A percentile compares a stretch with the other conserved stretches of the same genome.
phyloP scores from a whole-genome alignment of 768 basidiomycete species.

The Arthromyces matolae region DNA sequence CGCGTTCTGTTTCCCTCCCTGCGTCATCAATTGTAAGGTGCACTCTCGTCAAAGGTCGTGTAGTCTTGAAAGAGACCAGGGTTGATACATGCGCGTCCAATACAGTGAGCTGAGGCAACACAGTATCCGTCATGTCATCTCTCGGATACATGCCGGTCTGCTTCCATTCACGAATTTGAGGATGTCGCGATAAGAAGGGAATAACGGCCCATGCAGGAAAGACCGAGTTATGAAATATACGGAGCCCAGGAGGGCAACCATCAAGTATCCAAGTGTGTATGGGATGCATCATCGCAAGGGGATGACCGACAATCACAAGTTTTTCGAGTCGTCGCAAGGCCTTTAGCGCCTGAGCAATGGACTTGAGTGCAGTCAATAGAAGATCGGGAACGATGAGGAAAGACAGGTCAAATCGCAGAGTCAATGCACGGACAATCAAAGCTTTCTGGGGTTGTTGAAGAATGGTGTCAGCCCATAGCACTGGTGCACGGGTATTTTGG shows the following conservation, averaged over 20 bases:
- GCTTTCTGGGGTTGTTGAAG: constrained; percentile 12
- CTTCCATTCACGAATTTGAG: constrained; percentile 15
- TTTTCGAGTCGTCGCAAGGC: constrained; percentile 13
- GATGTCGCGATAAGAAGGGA: constrained; percentile 14
- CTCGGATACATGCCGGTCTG: constrained; percentile 9
- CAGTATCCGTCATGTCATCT: constrained; percentile 7
- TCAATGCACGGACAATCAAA: constrained; percentile 12
- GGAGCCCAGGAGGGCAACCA: constrained; percentile 15
- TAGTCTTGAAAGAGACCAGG: constrained; percentile 10
- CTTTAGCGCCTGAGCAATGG: constrained; percentile 16
- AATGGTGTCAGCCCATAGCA: constrained; percentile 18
- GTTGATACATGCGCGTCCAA: constrained; percentile 15
- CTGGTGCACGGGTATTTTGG: constrained; percentile 11
- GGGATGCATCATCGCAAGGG: constrained; percentile 20
- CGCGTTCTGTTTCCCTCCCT: constrained; percentile 2
- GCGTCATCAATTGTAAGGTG: constrained; percentile 10
- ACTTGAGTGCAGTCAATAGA: constrained; percentile 12
- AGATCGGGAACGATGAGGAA: constrained; percentile 19
- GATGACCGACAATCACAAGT: constrained; percentile 17
- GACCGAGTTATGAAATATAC: constrained; percentile 16
- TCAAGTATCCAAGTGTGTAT: constrained; percentile 20
- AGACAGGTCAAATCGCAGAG: constrained; percentile 17
- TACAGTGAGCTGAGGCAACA: constrained; percentile 12
- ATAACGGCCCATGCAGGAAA: constrained; percentile 17
- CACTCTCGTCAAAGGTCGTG: constrained; percentile 10